These are phyloP conservation scores for Posidonia australis DNA, from an alignment of 106 monocot genomes.

Conservation along the genomic window DNA sequence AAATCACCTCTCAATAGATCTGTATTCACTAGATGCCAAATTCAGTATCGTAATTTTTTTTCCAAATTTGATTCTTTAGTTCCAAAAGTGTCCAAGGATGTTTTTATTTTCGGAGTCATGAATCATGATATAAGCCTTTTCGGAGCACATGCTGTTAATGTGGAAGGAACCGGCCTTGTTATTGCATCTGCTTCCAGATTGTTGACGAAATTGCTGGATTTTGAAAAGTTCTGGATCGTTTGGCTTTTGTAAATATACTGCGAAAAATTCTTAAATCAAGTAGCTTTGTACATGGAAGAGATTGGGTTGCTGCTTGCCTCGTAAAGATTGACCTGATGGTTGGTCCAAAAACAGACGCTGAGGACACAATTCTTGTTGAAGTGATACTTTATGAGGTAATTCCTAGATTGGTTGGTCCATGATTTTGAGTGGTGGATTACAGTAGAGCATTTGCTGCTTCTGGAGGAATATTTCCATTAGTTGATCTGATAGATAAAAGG, in stretches of 20 bases:
- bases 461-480: constrained; percentile 60
- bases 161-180: constrained; percentile 46
- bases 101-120: too few species aligned
- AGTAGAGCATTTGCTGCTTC: constrained; percentile 38
- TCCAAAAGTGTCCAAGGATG: too few species aligned
- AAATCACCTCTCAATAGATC: too few species aligned
- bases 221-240: constrained; percentile 31
- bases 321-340: constrained; percentile 44
- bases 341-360: neutral
- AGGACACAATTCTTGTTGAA: constrained; percentile 34
- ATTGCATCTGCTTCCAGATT: constrained; percentile 51
- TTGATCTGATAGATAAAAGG: constrained; percentile 43
- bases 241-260: constrained; percentile 12
- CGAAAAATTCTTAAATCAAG: constrained; percentile 42
- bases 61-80: too few species aligned
- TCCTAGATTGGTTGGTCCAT: constrained; percentile 61
- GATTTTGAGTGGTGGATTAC: constrained; percentile 35
- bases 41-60: too few species aligned
- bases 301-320: constrained; percentile 72
- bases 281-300: constrained; percentile 40
- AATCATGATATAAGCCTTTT: too few species aligned
- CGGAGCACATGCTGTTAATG: constrained; percentile 11
- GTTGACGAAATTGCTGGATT: constrained; percentile 48
- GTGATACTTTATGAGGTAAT: constrained; percentile 60
- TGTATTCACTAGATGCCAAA: too few species aligned